Conservation (phyloP, 2,329 filamentous ascomycete genomes). For the Colletotrichum sp. region DNA sequence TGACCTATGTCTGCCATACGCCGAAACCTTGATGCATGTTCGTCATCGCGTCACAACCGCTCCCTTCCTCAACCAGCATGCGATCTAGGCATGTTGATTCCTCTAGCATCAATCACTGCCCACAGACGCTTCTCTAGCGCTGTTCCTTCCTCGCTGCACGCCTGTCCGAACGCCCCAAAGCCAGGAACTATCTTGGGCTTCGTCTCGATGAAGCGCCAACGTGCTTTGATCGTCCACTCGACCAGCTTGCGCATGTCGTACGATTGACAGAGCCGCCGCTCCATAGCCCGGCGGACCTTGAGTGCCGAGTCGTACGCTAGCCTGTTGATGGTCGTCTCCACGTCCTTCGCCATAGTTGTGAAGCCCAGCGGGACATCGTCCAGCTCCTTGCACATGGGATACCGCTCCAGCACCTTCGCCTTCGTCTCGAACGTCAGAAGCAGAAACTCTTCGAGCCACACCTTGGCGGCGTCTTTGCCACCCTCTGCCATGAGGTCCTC, state of each 20-base stretch:
- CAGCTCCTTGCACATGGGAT: background rate
- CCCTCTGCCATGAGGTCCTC: background rate
- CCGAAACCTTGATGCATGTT: background rate
- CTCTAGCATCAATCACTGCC: background rate
- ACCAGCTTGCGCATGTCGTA: slow-evolving; percentile 1
- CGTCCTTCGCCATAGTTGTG: background rate
- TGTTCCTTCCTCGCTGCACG: background rate
- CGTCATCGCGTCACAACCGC: background rate
- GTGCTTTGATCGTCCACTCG: background rate
- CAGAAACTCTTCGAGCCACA: slow-evolving; percentile 3
- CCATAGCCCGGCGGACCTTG: background rate
- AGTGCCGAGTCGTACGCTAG: background rate
- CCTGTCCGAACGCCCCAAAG: background rate
- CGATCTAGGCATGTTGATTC: background rate
- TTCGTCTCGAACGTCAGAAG: background rate
- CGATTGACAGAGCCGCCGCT: background rate
- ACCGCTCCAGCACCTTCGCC: background rate
- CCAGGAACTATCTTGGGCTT: slow-evolving; percentile 4
- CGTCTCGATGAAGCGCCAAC: background rate
- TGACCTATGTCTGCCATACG: background rate
- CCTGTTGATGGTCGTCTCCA: background rate
- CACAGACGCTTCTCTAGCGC: background rate
- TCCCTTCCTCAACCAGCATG: background rate
- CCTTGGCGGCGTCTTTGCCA: background rate
- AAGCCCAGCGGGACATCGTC: slow-evolving; percentile 3